Base-by-base conservation (phyloP, 345 rosid genomes). In the Melaleuca alternifolia region DNA sequence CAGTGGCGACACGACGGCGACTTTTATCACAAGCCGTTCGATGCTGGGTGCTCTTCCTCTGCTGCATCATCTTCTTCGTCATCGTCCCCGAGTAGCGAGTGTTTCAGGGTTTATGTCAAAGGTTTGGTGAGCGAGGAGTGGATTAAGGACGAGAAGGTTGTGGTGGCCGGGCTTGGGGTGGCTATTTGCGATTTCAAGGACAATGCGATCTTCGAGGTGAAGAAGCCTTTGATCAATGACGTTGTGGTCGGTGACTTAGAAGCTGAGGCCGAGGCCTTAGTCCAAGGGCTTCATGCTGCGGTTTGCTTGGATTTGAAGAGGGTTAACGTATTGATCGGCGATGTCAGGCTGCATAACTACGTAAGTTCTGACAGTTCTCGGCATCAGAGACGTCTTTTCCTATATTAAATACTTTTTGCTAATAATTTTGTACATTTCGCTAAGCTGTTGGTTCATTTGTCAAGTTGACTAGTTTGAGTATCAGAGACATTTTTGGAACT, bases 221-320 rank as follows among this genome's bases (percentile, higher is more conserved):
- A 87, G 48, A 91, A 91, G 79, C 84, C 85, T 23, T 82, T 90
- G 88, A 61, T 92, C 87, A 87, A 82, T 26, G 90, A 85, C 1
- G 90, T 84, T 16, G 87, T 89, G 59, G 84, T 87, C 89, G 90
- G 89, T 85, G 61, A 84, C 23, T 86, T 85, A 26, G 90, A 88
- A 54, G 93, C 93, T 1, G 96, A 90, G 81, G 21, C 91, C 28
- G 89, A 91, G 61, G 96, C 95, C 20, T 84, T 96, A 87, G 84
- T 95, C 86, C 94, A 91, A 88, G 98, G 95, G 37, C 91, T 96
- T 20, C 90, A 89, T 57, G 94, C 92, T n/a, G 97, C 95, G 33
- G 87, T 92, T 61, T 61, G 83, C 85, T 89, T 95, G 93, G 94
- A 92, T 86, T 91, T 96, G 90, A 91, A 90, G 76, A 90, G 90